A percentile compares a stretch with the other conserved stretches of the same genome.
phyloP scores from a whole-genome alignment of 2,329 filamentous ascomycete genomes.

The Penicillium palitans region DNA sequence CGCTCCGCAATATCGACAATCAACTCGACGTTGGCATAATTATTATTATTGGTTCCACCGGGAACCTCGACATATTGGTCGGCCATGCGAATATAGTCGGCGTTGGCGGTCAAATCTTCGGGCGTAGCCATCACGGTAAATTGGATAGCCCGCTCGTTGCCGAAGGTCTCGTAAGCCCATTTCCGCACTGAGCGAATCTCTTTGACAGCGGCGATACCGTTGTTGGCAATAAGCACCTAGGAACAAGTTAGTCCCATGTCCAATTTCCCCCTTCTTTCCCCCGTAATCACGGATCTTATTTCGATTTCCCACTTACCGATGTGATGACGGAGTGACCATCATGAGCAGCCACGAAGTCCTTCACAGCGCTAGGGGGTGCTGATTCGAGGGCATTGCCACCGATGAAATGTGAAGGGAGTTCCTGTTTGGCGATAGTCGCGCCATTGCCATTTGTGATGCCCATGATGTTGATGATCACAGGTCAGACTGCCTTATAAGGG shows the following conservation, averaged over 20 bases:
- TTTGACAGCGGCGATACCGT: constrained; percentile 99
- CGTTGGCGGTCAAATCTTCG: constrained; percentile 95
- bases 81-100: constrained; percentile 99
- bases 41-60: constrained; percentile 99
- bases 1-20: constrained; percentile 98
- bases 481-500: constrained; percentile 28
- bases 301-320: constrained; percentile 63
- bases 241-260: constrained; percentile 16
- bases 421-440: constrained; percentile 77
- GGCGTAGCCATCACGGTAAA: constrained; percentile 99
- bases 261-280: neutral
- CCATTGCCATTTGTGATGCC: constrained; percentile 48
- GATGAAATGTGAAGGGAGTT: constrained; percentile 90
- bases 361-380: constrained; percentile 81
- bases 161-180: constrained; percentile 99
- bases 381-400: constrained; percentile 85
- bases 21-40: constrained; percentile 98
- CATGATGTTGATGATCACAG: constrained; percentile 41
- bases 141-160: constrained; percentile 95
- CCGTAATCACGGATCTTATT: neutral
- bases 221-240: constrained; percentile 97
- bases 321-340: constrained; percentile 98
- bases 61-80: constrained; percentile 99
- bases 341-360: constrained; percentile 88
- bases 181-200: constrained; percentile 98